Conservation (phyloP, 208 protist species). For the Strigomonas culicis region DNA sequence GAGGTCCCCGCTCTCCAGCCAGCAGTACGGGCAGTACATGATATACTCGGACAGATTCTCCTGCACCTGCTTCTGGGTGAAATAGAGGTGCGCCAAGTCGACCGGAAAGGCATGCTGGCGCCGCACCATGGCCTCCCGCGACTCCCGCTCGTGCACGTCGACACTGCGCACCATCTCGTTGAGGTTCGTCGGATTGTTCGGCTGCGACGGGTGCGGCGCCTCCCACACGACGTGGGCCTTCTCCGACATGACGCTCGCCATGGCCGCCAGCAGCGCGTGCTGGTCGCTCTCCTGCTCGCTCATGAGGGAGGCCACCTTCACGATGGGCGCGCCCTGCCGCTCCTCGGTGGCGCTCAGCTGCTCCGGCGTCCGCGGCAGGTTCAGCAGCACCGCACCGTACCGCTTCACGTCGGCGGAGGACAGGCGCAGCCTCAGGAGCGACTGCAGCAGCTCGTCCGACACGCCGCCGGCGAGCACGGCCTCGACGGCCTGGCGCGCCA, state of each 20-base stretch:
- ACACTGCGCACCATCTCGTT: conserved; percentile 45
- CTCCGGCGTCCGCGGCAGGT: conserved; percentile 42
- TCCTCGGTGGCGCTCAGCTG: conserved; percentile 25
- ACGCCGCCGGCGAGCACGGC: conserved; percentile 29
- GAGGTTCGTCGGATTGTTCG: conserved; percentile 46
- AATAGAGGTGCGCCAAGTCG: conserved; percentile 40
- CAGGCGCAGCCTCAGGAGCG: conserved; percentile 51
- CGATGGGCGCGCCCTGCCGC: conserved; percentile 17
- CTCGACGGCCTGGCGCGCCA: conserved; percentile 43
- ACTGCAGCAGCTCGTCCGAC: conserved; percentile 36
- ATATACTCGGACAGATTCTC: conserved; percentile 56
- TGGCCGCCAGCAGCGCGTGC: not conserved
- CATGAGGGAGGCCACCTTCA: conserved; percentile 22
- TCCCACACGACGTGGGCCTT: conserved; percentile 24
- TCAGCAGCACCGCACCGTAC: conserved; percentile 70
- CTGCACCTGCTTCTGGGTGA: conserved; percentile 26
- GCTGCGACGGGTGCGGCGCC: conserved; percentile 25
- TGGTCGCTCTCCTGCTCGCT: conserved; percentile 6
- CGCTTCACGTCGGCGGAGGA: conserved; percentile 53
- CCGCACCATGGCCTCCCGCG: conserved; percentile 34
- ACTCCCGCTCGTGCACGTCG: conserved; percentile 33
- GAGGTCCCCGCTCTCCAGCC: conserved; percentile 58
- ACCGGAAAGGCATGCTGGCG: conserved; percentile 47
- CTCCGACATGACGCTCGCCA: not conserved
- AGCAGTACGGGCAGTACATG: conserved; percentile 82